Evolutionary conservation across 202 grass and related monocot genomes (phyloP), one percentile per base, ranked within the genome.

Genomic region (Zizania palustris): DNA sequence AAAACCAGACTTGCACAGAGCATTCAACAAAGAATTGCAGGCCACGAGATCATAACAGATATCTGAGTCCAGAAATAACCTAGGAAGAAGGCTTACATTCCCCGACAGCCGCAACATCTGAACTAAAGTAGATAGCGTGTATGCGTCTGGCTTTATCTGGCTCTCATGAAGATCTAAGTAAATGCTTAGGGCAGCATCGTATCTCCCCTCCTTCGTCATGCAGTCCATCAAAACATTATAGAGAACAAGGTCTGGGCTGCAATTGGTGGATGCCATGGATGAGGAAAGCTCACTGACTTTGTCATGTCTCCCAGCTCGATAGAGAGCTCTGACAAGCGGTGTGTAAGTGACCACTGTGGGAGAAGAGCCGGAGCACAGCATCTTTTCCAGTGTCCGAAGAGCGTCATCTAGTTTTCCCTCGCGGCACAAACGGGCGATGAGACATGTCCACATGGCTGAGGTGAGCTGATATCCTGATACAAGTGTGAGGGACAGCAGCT

Each of bases 191-290:
- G 94, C 89, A 28, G 86, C 85, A 67, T 88, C 58, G 34, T 92
- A 88, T 63, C 76, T 90, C 67, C 58, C 71, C 72, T 76, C 82
- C 73, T 88, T 97, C n/a, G 63, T 49, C 80, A 94, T 88, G 80
- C 91, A 83, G 81, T 90, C 87, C 71, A 97, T 97, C 13, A 97
- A 64, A 61, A 94, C 89, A 78, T 97, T 93, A 82, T 88, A 93
- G 28, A 97, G 65, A 67, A 93, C 80, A 75, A 94, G 69, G 74
- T 97, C 91, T 59, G 89, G 89, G 66, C 46, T 86, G 85, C 89
- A 97, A 42, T 77, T 45, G 54, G 22, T 53, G 3, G 79, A 88
- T 41, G 69, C 49, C 91, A 97, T 97, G 56, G 72, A 82, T 67
- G 77, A 70, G 66, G 86, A 88, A 45, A 92, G 59, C 42, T 82